phyloP scores from a whole-genome alignment of 2,329 filamentous ascomycete species.

The Decorospora gaudefroyi region DNA sequence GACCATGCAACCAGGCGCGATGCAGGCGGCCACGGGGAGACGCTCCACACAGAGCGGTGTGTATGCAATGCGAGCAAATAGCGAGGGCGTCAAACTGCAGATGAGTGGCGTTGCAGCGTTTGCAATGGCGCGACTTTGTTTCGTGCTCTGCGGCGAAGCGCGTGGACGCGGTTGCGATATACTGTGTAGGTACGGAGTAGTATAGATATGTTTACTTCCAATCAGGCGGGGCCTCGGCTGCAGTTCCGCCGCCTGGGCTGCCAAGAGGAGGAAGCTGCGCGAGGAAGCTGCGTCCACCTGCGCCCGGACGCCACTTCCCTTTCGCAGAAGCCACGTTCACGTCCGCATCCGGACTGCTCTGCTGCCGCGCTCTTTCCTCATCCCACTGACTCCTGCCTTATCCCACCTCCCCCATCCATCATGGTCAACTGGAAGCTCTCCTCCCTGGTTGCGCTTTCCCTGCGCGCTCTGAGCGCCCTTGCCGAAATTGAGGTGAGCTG shows the following conservation, averaged over 20 bases:
- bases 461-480: conserved; percentile 68
- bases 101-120: conserved; percentile 9
- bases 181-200: no score
- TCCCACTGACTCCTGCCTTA: conserved; percentile 11
- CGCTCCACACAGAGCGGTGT: conserved; percentile 20
- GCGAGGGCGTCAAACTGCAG: conserved; percentile 9
- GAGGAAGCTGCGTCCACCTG: no score
- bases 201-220: no score
- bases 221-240: conserved; percentile 17
- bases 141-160: conserved; percentile 14
- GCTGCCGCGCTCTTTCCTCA: conserved; percentile 8
- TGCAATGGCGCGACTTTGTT: conserved; percentile 8
- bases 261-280: conserved; percentile 27
- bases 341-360: conserved; percentile 17
- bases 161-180: neutral
- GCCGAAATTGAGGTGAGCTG: conserved; percentile 64
- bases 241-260: conserved; percentile 10
- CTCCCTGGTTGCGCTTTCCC: conserved; percentile 71
- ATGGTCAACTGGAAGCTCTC: conserved; percentile 79
- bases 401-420: conserved; percentile 32
- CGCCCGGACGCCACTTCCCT: conserved; percentile 26
- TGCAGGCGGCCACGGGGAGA: conserved; percentile 16
- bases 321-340: conserved; percentile 45
- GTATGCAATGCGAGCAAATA: conserved; percentile 14
- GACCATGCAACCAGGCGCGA: conserved; percentile 19